Base-by-base conservation (phyloP, 495 filamentous ascomycete species). In the Penicillium antarcticum region DNA sequence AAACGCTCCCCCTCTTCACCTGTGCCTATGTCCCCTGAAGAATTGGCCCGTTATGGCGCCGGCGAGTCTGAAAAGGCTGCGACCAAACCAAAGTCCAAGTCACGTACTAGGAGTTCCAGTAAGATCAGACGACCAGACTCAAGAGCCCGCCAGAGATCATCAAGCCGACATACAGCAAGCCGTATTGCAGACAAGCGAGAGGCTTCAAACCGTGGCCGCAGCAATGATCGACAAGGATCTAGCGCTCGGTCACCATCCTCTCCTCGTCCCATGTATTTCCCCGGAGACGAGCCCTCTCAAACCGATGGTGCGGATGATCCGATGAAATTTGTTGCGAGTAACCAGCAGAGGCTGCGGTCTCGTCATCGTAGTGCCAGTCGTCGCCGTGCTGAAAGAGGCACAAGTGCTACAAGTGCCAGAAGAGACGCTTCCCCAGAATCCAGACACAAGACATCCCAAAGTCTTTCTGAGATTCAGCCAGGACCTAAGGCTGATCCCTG, bases 1-100 rank as follows among this genome's bases (percentile, higher is more conserved):
- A 95, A 95, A 62, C 79, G 89, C 5, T 95, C 91, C 5, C 91
- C 91, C 4, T 92, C 89, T 37, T 95, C 91, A 9, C 91, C 91
- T 0, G 82, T 95, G 11, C 88, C 90, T 14, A 96, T 96, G 91
- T 92, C 90, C 1, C 89, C 89, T 0, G 88, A 95, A 56, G 89
- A 94, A 51, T 57, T 88, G 56, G 80, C 82, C 58, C 80, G 76
- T 55, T 73, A 82, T 32, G 74, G 79, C 42, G 78, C 68, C 0
- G 73, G 71, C 1, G 74, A 61, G 26, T 54, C 69, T 13, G 77
- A 76, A 7, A 76, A 66, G 38, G 66, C 69, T 8, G 66, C 74
- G 13, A 71, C 74, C 32, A 59, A 72, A 34, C 51, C 58, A 6
- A 73, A 74, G 39, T 43, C 70, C 1, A 57, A 68, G 2, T 76